Percentiles rank a stretch among this genome's conserved stretches.
Evolutionary conservation across 2,329 filamentous ascomycete genomes (phyloP).

Genomic region (Pseudocercospora fijiensis): DNA sequence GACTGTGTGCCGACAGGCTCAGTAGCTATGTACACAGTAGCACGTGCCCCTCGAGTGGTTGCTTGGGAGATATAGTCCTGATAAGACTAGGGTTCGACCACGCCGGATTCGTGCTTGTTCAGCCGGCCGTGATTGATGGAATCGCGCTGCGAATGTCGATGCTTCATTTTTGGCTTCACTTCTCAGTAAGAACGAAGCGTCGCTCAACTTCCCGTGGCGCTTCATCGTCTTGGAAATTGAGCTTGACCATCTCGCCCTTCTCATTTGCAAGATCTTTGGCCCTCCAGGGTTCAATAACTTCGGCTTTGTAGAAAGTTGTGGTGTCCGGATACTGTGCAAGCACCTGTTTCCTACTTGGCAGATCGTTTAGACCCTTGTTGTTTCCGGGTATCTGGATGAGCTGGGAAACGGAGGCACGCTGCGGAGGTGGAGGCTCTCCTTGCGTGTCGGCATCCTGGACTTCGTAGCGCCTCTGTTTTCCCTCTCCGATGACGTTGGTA

Average conservation of each 20-base stretch:
- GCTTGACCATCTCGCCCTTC: slow-evolving; percentile 40
- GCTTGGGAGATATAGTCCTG: neutral
- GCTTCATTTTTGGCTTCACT: slow-evolving; percentile 17
- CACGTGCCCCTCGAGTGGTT: neutral
- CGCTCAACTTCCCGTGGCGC: slow-evolving; percentile 52
- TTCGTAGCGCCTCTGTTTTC: slow-evolving; percentile 55
- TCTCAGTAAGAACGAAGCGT: slow-evolving; percentile 49
- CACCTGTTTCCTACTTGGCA: slow-evolving; percentile 46
- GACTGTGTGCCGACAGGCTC: neutral
- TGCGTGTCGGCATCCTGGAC: slow-evolving; percentile 50
- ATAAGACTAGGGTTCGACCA: neutral
- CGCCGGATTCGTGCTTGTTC: neutral
- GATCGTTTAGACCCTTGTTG: slow-evolving; percentile 44
- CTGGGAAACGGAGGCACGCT: slow-evolving; percentile 48
- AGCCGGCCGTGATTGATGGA: neutral
- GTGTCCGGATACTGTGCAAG: slow-evolving; percentile 53
- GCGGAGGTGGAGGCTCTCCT: slow-evolving; percentile 34
- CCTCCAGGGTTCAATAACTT: slow-evolving; percentile 47
- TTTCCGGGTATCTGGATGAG: slow-evolving; percentile 47
- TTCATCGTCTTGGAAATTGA: slow-evolving; percentile 53
- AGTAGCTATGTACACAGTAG: neutral
- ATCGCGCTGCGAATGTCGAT: neutral
- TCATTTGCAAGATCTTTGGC: slow-evolving; percentile 36
- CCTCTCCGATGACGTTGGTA: slow-evolving; percentile 53
- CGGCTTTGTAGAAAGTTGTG: slow-evolving; percentile 56